phyloP scores from a whole-genome alignment of 129 eudicot genomes.

The Tagetes erecta region DNA sequence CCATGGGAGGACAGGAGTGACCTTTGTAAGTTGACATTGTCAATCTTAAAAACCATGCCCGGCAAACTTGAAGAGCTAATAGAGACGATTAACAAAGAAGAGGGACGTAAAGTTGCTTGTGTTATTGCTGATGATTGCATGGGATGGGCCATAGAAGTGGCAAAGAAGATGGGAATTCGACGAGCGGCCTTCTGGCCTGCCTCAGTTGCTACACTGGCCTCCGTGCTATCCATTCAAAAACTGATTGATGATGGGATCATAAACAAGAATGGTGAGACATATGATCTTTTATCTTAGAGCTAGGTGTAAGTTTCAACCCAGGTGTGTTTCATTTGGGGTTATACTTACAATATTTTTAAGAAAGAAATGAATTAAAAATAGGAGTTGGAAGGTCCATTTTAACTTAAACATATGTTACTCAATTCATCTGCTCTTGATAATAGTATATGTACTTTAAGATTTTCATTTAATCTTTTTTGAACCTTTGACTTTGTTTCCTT shows the following conservation, averaged over 20 bases:
- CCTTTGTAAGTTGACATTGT: slow-evolving; percentile 15
- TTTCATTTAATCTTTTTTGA: background rate
- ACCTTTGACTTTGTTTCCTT: background rate
- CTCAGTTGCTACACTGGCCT: slow-evolving; percentile 32
- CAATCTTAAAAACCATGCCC: slow-evolving; percentile 36
- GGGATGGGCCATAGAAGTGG: slow-evolving; percentile 44
- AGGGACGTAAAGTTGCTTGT: background rate
- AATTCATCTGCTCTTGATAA: background rate
- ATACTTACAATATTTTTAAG: too few relatives aligned
- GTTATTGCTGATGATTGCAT: slow-evolving; percentile 35
- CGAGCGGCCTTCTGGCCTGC: slow-evolving; percentile 45
- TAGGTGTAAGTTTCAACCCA: background rate
- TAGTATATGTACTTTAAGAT: background rate
- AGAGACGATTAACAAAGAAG: slow-evolving; percentile 31
- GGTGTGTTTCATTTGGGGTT: too few relatives aligned
- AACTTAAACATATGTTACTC: background rate
- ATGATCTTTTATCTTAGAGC: background rate
- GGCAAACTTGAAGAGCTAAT: slow-evolving; percentile 41
- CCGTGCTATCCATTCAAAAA: background rate
- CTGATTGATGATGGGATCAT: slow-evolving; percentile 23
- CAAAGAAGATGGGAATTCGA: slow-evolving; percentile 34
- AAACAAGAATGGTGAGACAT: slow-evolving; percentile 44
- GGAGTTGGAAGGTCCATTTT: background rate
- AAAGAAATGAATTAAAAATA: too few relatives aligned
- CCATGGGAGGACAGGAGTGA: slow-evolving; percentile 50